Evolutionary conservation across 2,329 filamentous ascomycete species (phyloP), one percentile per base, ranked within the genome.

Genomic region (Botrytis aclada): DNA sequence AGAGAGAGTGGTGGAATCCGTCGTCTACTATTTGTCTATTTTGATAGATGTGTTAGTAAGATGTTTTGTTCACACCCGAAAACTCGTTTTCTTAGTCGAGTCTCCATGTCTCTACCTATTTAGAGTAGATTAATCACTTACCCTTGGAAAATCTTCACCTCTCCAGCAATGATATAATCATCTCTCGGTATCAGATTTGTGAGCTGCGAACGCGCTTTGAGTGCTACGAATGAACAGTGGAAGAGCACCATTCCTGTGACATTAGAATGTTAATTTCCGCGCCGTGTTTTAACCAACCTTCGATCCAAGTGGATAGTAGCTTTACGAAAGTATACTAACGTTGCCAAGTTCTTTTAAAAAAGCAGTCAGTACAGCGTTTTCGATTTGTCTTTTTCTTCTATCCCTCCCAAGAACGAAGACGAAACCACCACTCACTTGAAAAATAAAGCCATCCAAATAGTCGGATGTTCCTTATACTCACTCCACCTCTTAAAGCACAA

Each of bases 11-110:
- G 63, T 84, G 83, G 74, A 83, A 87, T 0, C 82, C 83, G 73
- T 89, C 88, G 72, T 90, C 88, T 34, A 84, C 77, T 64, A 90
- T 90, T 78, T 85, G 83, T 3, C 88, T 90, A 74, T 3, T 70
- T 29, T 14, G 7, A 43, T 29, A 1, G 8, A n/a, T 39, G 1
- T n/a, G 8, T 66, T 39, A 66, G 64, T 54, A 22, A 54, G 9
- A 9, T 4, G 14, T 0, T 8, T 18, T 14, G 0, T 18, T 32
- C n/a, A 2, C 3, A 8, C 25, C 47, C 25, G 25, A 5, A 1
- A 54, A 54, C 47, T 54, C 47, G 5, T n/a, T 16, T n/a, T n/a
- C 12, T n/a, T 16, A 6, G 25, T n/a, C n/a, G 3, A 29, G 14
- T 6, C 32, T 18, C 6, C 14, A 1, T 0, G 3, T 4, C 14